Evolutionary conservation across 768 basidiomycete species (phyloP).

Genomic region (Boletus sensibilis): DNA sequence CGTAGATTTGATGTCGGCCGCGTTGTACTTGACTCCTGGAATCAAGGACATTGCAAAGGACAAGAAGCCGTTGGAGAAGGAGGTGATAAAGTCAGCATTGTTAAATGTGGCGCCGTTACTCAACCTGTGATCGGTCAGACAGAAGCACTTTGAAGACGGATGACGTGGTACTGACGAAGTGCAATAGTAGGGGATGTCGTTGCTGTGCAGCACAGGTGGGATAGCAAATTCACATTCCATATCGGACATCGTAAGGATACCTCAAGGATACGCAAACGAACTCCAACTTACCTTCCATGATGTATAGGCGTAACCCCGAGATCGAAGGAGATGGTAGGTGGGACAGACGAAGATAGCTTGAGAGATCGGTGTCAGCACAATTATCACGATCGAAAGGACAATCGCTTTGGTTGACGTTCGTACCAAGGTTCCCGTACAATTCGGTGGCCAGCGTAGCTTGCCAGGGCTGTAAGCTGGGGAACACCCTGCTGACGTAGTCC

Average conservation of each 20-base stretch:
- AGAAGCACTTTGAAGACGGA: neutral
- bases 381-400: too few species aligned
- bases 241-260: neutral
- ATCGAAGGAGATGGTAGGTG: too few species aligned
- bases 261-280: too few species aligned
- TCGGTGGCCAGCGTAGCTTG: neutral
- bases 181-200: neutral
- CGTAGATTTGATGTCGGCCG: neutral
- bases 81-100: neutral
- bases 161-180: neutral
- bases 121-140: neutral
- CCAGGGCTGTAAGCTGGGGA: too few species aligned
- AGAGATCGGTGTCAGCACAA: too few species aligned
- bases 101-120: neutral
- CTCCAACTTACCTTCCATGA: too few species aligned
- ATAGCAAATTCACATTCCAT: neutral
- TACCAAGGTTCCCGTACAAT: neutral
- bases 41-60: too few species aligned
- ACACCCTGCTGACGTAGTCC: too few species aligned
- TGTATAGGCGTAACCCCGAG: too few species aligned
- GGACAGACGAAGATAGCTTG: too few species aligned
- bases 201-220: neutral
- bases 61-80: neutral
- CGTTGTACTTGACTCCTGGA: neutral
- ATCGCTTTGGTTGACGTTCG: neutral